Evolutionary conservation across 257 asterid species (phyloP).

Genomic region (Lithospermum erythrorhizon): DNA sequence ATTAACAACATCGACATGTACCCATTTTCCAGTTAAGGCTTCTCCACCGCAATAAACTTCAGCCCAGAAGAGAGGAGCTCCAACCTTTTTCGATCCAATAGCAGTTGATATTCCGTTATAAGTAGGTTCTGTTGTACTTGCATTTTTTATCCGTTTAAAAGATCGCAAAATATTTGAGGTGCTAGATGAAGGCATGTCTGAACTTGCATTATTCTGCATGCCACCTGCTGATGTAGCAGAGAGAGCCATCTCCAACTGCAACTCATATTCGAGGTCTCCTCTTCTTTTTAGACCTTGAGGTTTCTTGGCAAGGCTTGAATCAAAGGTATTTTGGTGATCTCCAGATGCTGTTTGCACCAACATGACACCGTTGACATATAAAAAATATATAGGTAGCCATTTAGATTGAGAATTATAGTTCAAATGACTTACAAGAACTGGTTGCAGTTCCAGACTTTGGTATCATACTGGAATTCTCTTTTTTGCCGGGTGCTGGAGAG

Average conservation of each 20-base stretch:
- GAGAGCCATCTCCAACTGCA: conserved; percentile 88
- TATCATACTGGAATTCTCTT: conserved; percentile 18
- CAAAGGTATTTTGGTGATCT: conserved; percentile 27
- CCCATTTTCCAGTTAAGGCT: conserved; percentile 88
- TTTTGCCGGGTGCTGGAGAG: conserved; percentile 21
- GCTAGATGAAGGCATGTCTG: conserved; percentile 28
- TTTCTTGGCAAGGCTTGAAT: conserved; percentile 22
- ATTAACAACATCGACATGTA: conserved; percentile 79
- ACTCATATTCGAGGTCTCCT: conserved; percentile 84
- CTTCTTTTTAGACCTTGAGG: conserved; percentile 46
- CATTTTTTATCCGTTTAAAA: conserved; percentile 35
- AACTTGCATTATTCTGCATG: conserved; percentile 18
- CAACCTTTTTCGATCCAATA: conserved; percentile 76
- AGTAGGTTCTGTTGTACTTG: conserved; percentile 37
- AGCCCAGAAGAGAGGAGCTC: conserved; percentile 96
- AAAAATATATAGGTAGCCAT: conserved; percentile 18
- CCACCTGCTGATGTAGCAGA: conserved; percentile 58
- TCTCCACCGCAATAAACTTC: conserved; percentile 89
- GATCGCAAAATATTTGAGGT: conserved; percentile 28
- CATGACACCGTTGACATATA: conserved; percentile 22
- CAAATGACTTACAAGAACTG: conserved; percentile 21
- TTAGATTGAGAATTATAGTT: conserved; percentile 15
- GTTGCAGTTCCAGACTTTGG: conserved; percentile 17
- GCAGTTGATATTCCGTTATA: conserved; percentile 67
- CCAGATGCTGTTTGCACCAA: conserved; percentile 23